Base-by-base conservation (phyloP, 768 basidiomycete species). In the Mycena kentingensis region DNA sequence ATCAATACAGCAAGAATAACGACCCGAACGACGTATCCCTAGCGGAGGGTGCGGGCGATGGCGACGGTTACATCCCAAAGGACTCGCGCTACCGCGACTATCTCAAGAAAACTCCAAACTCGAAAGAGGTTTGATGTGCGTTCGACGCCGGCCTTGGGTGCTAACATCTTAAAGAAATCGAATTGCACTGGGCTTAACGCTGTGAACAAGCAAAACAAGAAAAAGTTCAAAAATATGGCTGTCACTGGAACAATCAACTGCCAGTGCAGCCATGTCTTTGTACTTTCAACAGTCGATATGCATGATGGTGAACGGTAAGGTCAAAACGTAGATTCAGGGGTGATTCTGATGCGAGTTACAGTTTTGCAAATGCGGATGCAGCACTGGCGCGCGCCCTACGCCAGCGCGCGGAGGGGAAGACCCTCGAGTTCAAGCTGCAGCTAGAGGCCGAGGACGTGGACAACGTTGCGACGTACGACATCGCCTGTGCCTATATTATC, bases 151-250 rank as follows among this genome's bases (percentile, higher is more conserved):
- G 8, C 16, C 31, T 16, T 16, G 16, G 16, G 16, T 32, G 8
- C 29, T 13, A 39, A 37, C 44, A 21, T 16, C 15, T 19, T 6
- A 12, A 13, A 65, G 65, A 65, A 63, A 39, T 57, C 55, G 15
- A 65, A 51, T 6, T 65, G 66, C 50, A 51, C 57, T 16, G 51
- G 63, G 37, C 47, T 66, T 10, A 61, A 58, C 5, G 64, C 51
- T 2, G 60, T 63, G 3, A 60, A 60, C 37, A 58, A 60, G 34
- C 63, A 65, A 35, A 60, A 66, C 43, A 58, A 49, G 39, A 63
- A 55, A 27, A 67, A 64, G 25, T 64, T 63, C 46, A 60, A 58
- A 38, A 59, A 59, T 15, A 55, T 60, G 38, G 53, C 43, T 25
- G 35, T 61, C 16, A 63, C 63, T 11, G 65, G 65, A 5, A 56